A percentile compares a stretch with the other conserved stretches of the same genome.
Conservation (phyloP, 495 filamentous ascomycete genomes). For the Penicillium lividum region DNA sequence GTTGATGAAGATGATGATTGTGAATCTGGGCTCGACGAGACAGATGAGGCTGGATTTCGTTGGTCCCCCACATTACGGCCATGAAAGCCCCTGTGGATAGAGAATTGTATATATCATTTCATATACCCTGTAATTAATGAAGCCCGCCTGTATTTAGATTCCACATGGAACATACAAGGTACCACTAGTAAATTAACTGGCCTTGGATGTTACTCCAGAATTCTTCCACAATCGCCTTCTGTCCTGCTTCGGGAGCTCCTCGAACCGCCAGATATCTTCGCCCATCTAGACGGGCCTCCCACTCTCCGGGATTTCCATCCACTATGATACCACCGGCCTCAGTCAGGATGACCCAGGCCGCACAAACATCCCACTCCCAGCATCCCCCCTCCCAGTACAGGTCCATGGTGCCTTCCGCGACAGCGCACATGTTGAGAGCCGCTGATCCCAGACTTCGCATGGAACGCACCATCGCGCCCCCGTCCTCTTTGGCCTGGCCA, state of each 20-base stretch:
- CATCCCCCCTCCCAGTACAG: constrained; percentile 92
- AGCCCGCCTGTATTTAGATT: neutral
- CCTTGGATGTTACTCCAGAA: constrained; percentile 64
- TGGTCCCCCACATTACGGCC: constrained; percentile 14
- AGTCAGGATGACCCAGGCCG: constrained; percentile 82
- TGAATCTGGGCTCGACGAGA: constrained; percentile 27
- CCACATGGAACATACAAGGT: neutral
- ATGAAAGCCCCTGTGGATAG: constrained; percentile 19
- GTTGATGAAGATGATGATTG: constrained; percentile 37
- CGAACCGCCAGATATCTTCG: constrained; percentile 79
- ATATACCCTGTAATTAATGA: neutral
- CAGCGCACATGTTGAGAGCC: constrained; percentile 80
- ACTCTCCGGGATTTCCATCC: constrained; percentile 74
- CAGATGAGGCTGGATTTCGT: constrained; percentile 25
- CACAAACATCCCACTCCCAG: constrained; percentile 94
- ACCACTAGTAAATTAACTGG: constrained; percentile 31
- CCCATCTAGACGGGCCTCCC: constrained; percentile 73
- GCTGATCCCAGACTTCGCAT: constrained; percentile 75
- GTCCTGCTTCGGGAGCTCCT: constrained; percentile 57
- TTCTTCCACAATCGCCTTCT: constrained; percentile 76
- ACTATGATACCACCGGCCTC: constrained; percentile 85
- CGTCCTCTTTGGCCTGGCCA: constrained; percentile 59
- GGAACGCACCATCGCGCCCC: constrained; percentile 83
- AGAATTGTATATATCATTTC: neutral
- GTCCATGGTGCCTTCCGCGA: constrained; percentile 78